Conservation (phyloP, 805 yeast species). For the Wickerhamomyces hampshirensis region DNA sequence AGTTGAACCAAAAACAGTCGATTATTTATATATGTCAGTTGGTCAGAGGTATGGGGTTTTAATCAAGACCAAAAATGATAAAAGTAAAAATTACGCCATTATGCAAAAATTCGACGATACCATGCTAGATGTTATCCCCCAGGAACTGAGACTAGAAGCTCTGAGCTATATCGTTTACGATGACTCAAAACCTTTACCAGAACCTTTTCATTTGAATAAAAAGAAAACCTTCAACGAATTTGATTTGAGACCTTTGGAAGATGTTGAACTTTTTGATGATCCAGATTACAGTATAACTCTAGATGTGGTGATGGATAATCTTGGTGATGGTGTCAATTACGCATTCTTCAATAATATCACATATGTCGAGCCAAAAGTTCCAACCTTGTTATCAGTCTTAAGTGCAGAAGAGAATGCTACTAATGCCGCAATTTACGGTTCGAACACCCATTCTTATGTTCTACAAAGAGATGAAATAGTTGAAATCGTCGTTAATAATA, state of each 20-base stretch:
- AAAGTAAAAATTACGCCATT: slow-evolving; percentile 49
- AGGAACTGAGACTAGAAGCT: slow-evolving; percentile 47
- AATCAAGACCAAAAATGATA: slow-evolving; percentile 45
- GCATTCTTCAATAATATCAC: slow-evolving; percentile 71
- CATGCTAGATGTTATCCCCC: slow-evolving; percentile 70
- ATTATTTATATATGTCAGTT: slow-evolving; percentile 59
- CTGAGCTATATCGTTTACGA: slow-evolving; percentile 55
- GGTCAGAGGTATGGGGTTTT: slow-evolving; percentile 80
- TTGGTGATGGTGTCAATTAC: slow-evolving; percentile 71
- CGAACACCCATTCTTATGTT: slow-evolving; percentile 27
- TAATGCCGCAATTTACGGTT: slow-evolving; percentile 65
- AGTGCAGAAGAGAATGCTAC: slow-evolving; percentile 54
- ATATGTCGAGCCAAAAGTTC: slow-evolving; percentile 63
- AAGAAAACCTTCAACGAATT: slow-evolving; percentile 29
- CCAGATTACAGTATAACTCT: slow-evolving; percentile 59
- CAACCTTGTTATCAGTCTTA: slow-evolving; percentile 60
- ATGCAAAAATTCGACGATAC: slow-evolving; percentile 57
- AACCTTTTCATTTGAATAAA: slow-evolving; percentile 14
- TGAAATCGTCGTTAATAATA: slow-evolving; percentile 74
- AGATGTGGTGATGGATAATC: slow-evolving; percentile 58
- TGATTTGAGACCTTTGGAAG: slow-evolving; percentile 38
- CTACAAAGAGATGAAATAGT: slow-evolving; percentile 36
- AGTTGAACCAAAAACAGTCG: slow-evolving; percentile 52
- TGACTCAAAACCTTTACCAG: slow-evolving; percentile 26
- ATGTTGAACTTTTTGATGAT: slow-evolving; percentile 42